phyloP scores from a whole-genome alignment of 2,329 filamentous ascomycete genomes.

The Aspergillus sojae region DNA sequence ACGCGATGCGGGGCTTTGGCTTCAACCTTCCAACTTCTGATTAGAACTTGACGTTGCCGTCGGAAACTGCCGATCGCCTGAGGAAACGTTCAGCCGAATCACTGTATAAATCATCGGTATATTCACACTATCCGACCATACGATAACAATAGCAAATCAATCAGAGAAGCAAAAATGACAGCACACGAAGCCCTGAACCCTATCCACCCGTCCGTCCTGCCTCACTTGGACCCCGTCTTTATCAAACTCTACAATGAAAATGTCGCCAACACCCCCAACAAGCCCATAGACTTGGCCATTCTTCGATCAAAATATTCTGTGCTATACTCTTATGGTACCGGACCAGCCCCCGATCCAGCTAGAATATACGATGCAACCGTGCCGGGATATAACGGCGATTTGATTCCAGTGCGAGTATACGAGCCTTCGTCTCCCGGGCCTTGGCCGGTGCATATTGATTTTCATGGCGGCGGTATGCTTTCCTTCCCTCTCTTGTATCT shows the following conservation, averaged over 20 bases:
- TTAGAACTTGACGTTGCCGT: background rate
- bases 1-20: slow-evolving; percentile 15
- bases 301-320: slow-evolving; percentile 48
- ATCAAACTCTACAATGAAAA: slow-evolving; percentile 53
- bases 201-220: slow-evolving; percentile 51
- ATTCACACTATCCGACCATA: background rate
- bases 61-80: background rate
- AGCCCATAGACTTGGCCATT: slow-evolving; percentile 44
- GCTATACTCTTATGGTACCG: slow-evolving; percentile 51
- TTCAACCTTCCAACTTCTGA: background rate
- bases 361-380: slow-evolving; percentile 44
- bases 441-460: slow-evolving; percentile 54
- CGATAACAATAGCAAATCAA: background rate
- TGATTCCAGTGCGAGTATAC: slow-evolving; percentile 48
- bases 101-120: background rate
- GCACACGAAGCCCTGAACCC: slow-evolving; percentile 52
- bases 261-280: slow-evolving; percentile 44
- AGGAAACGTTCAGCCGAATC: background rate
- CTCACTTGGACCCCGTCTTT: slow-evolving; percentile 51
- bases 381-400: slow-evolving; percentile 34
- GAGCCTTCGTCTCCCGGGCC: slow-evolving; percentile 43
- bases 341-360: slow-evolving; percentile 45
- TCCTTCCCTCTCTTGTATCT: background rate
- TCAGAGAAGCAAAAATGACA: background rate
- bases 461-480: slow-evolving; percentile 47